Evolutionary conservation across 2,329 filamentous ascomycete genomes (phyloP).

Genomic region (Botryotinia convoluta): DNA sequence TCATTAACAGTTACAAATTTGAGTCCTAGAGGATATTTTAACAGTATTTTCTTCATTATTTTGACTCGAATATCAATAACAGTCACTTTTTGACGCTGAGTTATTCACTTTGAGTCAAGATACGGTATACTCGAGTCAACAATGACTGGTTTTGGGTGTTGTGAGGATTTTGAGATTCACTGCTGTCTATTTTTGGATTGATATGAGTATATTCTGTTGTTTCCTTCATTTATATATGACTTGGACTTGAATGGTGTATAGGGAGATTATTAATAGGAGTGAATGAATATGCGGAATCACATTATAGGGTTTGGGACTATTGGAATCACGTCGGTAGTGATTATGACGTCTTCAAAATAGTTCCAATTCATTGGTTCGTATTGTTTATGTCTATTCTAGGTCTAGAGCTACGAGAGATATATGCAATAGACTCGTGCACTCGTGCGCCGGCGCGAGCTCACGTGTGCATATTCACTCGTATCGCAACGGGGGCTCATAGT

Average conservation of each 20-base stretch:
- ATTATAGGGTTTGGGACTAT: no score
- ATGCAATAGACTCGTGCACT: no score
- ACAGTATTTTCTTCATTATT: neutral
- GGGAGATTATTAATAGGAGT: neutral
- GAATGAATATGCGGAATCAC: neutral
- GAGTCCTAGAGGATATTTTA: neutral
- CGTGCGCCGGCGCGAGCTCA: no score
- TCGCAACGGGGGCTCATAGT: no score
- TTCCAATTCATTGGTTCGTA: no score
- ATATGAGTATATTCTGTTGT: neutral
- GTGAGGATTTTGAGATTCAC: neutral
- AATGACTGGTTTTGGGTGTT: neutral
- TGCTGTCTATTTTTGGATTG: neutral
- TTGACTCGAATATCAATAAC: neutral
- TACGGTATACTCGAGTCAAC: neutral
- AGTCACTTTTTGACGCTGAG: neutral
- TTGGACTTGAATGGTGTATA: fast-evolving
- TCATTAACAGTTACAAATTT: fast-evolving
- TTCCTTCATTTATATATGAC: neutral
- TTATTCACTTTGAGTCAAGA: neutral
- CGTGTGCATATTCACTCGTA: no score
- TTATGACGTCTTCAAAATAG: no score
- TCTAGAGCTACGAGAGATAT: no score
- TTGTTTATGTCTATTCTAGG: no score
- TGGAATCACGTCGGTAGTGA: no score